Evolutionary conservation across 257 asterid species (phyloP).

Genomic region (Forsythia suspensa): DNA sequence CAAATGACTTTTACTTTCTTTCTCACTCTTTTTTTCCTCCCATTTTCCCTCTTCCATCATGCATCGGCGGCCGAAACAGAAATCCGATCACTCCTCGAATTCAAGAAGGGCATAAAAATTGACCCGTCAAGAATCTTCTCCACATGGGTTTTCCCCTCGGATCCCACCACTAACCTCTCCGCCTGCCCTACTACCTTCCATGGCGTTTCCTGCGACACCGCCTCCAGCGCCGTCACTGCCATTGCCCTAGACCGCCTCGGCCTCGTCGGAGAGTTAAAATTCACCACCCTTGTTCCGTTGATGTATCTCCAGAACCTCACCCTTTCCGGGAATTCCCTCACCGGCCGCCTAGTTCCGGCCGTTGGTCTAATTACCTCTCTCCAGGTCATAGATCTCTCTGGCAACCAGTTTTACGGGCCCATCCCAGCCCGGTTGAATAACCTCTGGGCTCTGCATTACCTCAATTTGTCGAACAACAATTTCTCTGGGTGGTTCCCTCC

Average conservation of each 20-base stretch:
- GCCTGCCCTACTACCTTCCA: slow-evolving; percentile 59
- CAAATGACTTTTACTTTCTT: slow-evolving; percentile 38
- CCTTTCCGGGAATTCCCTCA: slow-evolving; percentile 66
- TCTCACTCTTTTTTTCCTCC: slow-evolving; percentile 24
- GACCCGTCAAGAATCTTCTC: slow-evolving; percentile 65
- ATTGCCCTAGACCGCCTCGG: slow-evolving; percentile 60
- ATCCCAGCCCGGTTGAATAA: slow-evolving; percentile 61
- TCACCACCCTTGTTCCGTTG: slow-evolving; percentile 59
- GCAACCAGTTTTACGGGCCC: slow-evolving; percentile 72
- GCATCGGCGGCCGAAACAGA: slow-evolving; percentile 49
- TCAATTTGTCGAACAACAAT: slow-evolving; percentile 63
- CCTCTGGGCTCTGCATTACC: slow-evolving; percentile 64
- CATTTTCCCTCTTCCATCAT: slow-evolving; percentile 29
- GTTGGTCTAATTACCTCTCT: slow-evolving; percentile 62
- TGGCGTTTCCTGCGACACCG: slow-evolving; percentile 65
- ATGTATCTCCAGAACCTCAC: slow-evolving; percentile 55
- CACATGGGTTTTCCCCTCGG: slow-evolving; percentile 50
- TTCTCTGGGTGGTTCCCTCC: slow-evolving; percentile 61
- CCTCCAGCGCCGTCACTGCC: slow-evolving; percentile 38
- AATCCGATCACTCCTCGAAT: slow-evolving; percentile 77
- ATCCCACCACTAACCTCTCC: slow-evolving; percentile 36
- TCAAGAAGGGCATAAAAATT: slow-evolving; percentile 67
- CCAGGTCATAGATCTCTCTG: slow-evolving; percentile 76
- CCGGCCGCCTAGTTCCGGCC: slow-evolving; percentile 83
- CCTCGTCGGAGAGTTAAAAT: slow-evolving; percentile 69